Base-by-base conservation (phyloP, 768 basidiomycete genomes). In the Tulasnella sp. region DNA sequence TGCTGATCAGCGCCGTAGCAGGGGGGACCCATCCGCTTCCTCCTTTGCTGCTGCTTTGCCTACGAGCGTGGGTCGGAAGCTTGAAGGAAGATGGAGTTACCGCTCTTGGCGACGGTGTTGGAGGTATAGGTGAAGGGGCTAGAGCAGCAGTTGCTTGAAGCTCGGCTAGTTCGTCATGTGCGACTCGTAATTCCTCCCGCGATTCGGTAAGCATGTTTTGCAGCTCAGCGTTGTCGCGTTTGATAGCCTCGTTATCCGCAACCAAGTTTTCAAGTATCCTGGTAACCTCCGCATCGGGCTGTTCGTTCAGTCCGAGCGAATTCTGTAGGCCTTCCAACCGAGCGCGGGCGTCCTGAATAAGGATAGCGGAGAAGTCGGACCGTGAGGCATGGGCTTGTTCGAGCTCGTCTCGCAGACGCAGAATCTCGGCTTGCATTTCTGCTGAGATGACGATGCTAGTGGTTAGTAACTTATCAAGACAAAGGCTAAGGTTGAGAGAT, bases 261-360 rank as follows among this genome's bases (percentile, higher is more conserved):
- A 96, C 95, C 42, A 97, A 88, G n/a, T 92, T 91, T 84, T 96
- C 95, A 20, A 98, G 87, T 18, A 96, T 91, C 78, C 88, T 87
- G 46, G 89, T 91, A 24, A 94, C 86, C 83, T 94, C 93, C 22
- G 81, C 50, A 42, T 79, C 82, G 24, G 81, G 79, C 77, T 72
- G 50, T 34, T 40, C 54, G 41, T 72, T 16, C 34, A 75, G 7
- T 46, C 89, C 83, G 80, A 94, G 92, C 40, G 90, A 87, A 74
- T 87, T 87, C 40, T 92, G 90, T 72, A 94, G 85, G n/a, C 88
- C 87, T 80, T 92, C 90, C 48, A 96, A 83, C 48, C 90, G 89
- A 12, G 88, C 87, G 40, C 91, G 90, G 1, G 93, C 93, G 81
- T 93, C 93, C 72, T 88, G 88, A 50, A 94, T 82, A 40, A 94